Base-by-base conservation (phyloP, 345 rosid species). In the Eucalyptus curtisii region DNA sequence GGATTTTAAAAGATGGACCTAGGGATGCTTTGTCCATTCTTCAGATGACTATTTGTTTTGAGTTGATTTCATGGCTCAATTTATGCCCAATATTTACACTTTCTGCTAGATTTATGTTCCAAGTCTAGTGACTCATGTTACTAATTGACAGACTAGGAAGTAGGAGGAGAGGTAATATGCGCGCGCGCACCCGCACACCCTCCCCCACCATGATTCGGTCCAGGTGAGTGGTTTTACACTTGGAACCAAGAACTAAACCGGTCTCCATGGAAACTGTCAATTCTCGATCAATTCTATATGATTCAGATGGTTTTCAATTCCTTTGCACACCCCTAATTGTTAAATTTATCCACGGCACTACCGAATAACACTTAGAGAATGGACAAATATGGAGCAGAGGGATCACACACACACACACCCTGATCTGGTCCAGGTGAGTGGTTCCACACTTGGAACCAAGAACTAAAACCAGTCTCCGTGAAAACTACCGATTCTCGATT, bases 361-460 rank as follows among this genome's bases (percentile, higher is more conserved):
- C 30, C 4, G 4, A 24, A 24, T 55, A 22, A 55, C 6, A 10
- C 61, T 55, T 24, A 55, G 61, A 55, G 61, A 55, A 55, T 55
- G 61, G 13, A 55, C 6, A 55, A 24, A 55, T 22, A 55, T 55
- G 61, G 2, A 55, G 61, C 3, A 24, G 11, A 8, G 27, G 59
- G 5, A 55, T 53, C 59, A 7, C 10, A 53, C 27, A 50, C 24
- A 48, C 50, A 50, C 55, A 50, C 22, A 17, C 9, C 22, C 4
- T 0, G 1, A 50, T 50, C 0, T 7, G 4, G 53, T 50, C 22
- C 2, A 17, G 0, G 22, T 17, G 22, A 17, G 55, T 50, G 55
- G 55, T 50, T 50, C 22, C 22, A 50, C 2, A 50, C 55, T 0
- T 50, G 22, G 55, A 50, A 50, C 1, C 2, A 0, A 50, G 22